phyloP scores from a whole-genome alignment of 345 rosid species.

The Microcos paniculata region DNA sequence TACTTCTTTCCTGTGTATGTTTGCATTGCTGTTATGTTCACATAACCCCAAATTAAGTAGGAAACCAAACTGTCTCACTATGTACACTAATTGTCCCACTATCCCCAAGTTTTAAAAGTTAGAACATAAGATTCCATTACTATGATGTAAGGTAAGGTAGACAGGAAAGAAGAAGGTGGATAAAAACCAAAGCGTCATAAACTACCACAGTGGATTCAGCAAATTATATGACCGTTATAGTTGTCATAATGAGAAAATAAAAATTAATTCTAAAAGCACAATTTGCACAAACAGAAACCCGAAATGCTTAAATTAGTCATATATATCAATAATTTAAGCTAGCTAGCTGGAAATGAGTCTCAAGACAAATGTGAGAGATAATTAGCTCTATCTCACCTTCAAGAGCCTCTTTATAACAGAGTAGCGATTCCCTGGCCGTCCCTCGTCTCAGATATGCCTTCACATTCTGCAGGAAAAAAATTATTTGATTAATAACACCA shows the following conservation, averaged over 20 bases:
- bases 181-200: background rate
- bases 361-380: background rate
- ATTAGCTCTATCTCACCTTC: slow-evolving; percentile 47
- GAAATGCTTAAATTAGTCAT: background rate
- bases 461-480: slow-evolving; percentile 58
- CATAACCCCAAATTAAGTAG: background rate
- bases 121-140: background rate
- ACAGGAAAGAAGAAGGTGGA: background rate
- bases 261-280: background rate
- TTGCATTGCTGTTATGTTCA: background rate
- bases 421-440: slow-evolving; percentile 85
- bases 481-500: slow-evolving; percentile 3
- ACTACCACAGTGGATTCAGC: background rate
- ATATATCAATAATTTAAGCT: background rate
- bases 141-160: background rate
- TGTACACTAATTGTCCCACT: background rate
- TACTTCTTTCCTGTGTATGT: background rate
- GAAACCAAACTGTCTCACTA: background rate
- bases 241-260: background rate
- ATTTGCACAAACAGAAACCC: background rate
- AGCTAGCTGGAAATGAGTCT: background rate
- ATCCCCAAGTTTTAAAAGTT: background rate
- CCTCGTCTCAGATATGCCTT: slow-evolving; percentile 95
- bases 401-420: slow-evolving; percentile 70
- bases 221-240: background rate